Evolutionary conservation across 1,139 yeast species (phyloP).

Genomic region (Chernovozyma sophiae-reginae): DNA sequence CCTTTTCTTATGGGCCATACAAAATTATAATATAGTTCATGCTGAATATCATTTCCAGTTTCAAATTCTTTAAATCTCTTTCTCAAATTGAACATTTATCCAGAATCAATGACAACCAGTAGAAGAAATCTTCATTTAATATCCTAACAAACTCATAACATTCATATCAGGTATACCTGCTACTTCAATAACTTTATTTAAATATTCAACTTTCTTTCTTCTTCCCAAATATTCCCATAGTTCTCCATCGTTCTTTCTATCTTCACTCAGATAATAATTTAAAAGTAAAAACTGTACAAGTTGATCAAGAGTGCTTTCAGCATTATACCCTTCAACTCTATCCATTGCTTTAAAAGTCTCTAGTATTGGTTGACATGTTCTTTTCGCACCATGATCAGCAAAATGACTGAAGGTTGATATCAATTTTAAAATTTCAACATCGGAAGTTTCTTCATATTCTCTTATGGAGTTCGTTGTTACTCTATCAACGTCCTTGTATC

Average conservation of each 20-base stretch:
- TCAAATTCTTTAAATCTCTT: too few species aligned
- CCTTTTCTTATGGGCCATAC: constrained; percentile 5
- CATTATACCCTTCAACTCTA: background rate
- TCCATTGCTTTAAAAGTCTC: constrained; percentile 1
- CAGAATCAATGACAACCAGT: too few species aligned
- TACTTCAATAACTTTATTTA: background rate
- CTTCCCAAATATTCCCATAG: constrained; percentile 5
- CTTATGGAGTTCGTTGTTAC: background rate
- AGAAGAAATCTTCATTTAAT: background rate
- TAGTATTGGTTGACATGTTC: constrained; percentile 1
- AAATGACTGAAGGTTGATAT: background rate
- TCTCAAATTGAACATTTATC: too few species aligned
- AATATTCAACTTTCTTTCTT: background rate
- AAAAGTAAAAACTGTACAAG: background rate
- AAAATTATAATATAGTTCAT: too few species aligned
- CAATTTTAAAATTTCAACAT: background rate
- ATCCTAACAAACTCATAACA: background rate
- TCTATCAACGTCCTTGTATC: background rate
- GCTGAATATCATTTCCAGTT: too few species aligned
- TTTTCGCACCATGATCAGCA: background rate
- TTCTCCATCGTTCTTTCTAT: background rate
- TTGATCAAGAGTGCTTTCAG: background rate
- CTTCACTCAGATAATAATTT: background rate
- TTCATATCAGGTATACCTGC: background rate
- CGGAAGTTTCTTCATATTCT: background rate